A percentile compares a stretch with the other conserved stretches of the same genome.
Conservation (phyloP, 352 stramenopile genomes). For the Pythium folliculosum region DNA sequence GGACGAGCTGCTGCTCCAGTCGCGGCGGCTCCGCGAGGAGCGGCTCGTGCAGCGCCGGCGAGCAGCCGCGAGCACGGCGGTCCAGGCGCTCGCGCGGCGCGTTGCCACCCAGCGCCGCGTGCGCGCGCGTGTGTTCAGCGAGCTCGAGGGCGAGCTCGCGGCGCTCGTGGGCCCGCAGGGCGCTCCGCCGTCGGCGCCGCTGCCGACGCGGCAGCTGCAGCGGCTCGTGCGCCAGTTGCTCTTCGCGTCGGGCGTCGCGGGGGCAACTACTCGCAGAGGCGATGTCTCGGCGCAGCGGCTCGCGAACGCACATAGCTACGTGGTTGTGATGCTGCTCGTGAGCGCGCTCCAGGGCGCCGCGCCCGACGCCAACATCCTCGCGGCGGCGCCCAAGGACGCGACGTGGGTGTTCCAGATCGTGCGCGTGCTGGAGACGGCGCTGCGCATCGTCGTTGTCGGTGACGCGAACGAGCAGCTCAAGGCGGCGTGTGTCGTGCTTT, state of each 20-base stretch:
- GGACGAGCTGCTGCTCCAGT: slow-evolving; percentile 58
- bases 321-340: slow-evolving; percentile 63
- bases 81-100: slow-evolving; percentile 54
- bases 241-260: slow-evolving; percentile 31
- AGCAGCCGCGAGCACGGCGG: slow-evolving; percentile 43
- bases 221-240: slow-evolving; percentile 49
- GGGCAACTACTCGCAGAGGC: slow-evolving; percentile 7
- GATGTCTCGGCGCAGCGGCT: slow-evolving; percentile 27
- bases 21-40: slow-evolving; percentile 55
- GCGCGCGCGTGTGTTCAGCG: slow-evolving; percentile 35
- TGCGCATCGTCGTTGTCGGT: slow-evolving; percentile 38
- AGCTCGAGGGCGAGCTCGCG: slow-evolving; percentile 47
- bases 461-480: slow-evolving; percentile 26
- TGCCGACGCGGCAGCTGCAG: slow-evolving; percentile 29
- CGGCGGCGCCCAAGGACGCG: slow-evolving; percentile 38
- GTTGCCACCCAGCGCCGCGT: slow-evolving; percentile 27
- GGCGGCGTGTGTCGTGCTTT: slow-evolving; percentile 50
- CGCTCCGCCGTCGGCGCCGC: slow-evolving; percentile 37
- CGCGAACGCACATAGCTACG: slow-evolving; percentile 54
- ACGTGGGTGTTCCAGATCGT: slow-evolving; percentile 41
- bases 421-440: slow-evolving; percentile 43
- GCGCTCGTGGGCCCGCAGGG: slow-evolving; percentile 34
- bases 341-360: slow-evolving; percentile 42
- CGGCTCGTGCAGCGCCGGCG: slow-evolving; percentile 46
- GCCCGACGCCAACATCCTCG: slow-evolving; percentile 23